Percentiles rank a stretch among this genome's conserved stretches.
Conservation (phyloP, 169 alveolate genomes). For the Babesia sp. region DNA sequence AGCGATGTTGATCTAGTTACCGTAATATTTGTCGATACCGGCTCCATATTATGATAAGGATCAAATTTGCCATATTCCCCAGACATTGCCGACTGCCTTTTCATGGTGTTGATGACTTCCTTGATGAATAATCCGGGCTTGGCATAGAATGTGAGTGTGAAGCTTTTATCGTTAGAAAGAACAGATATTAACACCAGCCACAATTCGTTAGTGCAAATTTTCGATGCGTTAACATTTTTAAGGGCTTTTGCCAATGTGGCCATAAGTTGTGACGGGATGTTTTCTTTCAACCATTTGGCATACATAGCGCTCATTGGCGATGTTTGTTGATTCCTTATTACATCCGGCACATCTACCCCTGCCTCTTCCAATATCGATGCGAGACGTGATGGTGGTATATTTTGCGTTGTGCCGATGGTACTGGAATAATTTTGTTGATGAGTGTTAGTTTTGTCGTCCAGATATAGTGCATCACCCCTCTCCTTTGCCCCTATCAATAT, state of each 20-base stretch:
- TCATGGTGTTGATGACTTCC: constrained; percentile 20
- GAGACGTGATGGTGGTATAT: background rate
- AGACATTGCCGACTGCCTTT: background rate
- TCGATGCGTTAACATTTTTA: background rate
- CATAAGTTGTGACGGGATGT: background rate
- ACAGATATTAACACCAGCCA: constrained; percentile 9
- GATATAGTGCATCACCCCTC: background rate
- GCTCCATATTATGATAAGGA: background rate
- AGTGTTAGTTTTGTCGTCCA: background rate
- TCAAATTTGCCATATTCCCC: background rate
- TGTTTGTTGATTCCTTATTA: background rate
- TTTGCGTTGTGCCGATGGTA: background rate
- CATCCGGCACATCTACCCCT: background rate
- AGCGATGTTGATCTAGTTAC: background rate
- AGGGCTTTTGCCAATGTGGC: constrained; percentile 17
- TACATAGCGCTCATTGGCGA: background rate
- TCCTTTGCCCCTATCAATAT: background rate
- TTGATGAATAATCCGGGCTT: background rate
- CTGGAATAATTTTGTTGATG: background rate
- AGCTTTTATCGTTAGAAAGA: background rate
- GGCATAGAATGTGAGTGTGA: background rate
- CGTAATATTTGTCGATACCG: background rate
- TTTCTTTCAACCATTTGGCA: background rate
- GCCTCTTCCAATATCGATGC: background rate
- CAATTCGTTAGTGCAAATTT: constrained; percentile 9